Conservation (phyloP, 2,329 filamentous ascomycete species). For the Diaporthe sp. region DNA sequence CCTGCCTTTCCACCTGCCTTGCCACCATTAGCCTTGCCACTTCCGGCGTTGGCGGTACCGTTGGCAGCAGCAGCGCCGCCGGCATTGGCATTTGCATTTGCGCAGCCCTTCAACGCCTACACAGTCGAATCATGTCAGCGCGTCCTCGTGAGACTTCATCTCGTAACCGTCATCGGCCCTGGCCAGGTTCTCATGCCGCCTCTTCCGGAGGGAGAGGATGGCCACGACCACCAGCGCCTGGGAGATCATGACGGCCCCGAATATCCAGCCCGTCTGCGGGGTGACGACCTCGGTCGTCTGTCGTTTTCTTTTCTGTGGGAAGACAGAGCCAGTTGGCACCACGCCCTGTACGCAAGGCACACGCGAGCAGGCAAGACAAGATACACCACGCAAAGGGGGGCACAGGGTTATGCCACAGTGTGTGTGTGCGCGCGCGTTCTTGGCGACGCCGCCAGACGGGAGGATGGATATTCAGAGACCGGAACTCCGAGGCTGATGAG, state of each 20-base stretch:
- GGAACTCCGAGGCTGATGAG: constrained; percentile 9
- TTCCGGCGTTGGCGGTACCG: neutral
- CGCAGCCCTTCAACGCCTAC: constrained; percentile 22
- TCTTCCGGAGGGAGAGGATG: constrained; percentile 12
- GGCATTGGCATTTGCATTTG: neutral
- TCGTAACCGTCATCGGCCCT: constrained; percentile 8
- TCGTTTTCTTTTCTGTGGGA: constrained; percentile 36
- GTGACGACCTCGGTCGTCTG: constrained; percentile 16
- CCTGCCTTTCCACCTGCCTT: neutral
- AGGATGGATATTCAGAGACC: constrained; percentile 26
- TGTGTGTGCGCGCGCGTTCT: too few relatives aligned
- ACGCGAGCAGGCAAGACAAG: constrained; percentile 11
- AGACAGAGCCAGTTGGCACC: constrained; percentile 33
- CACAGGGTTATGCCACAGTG: neutral
- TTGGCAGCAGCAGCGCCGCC: neutral
- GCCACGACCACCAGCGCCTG: constrained; percentile 4
- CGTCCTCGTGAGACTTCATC: constrained; percentile 18
- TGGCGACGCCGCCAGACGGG: neutral
- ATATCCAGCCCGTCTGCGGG: constrained; percentile 35
- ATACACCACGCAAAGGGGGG: neutral
- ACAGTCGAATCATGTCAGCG: neutral
- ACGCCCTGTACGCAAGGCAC: constrained; percentile 4
- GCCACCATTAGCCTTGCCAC: neutral
- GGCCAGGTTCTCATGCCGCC: constrained; percentile 12
- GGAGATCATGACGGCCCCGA: constrained; percentile 34